Base-by-base conservation (phyloP, 345 rosid genomes). In the Citrus glauca region DNA sequence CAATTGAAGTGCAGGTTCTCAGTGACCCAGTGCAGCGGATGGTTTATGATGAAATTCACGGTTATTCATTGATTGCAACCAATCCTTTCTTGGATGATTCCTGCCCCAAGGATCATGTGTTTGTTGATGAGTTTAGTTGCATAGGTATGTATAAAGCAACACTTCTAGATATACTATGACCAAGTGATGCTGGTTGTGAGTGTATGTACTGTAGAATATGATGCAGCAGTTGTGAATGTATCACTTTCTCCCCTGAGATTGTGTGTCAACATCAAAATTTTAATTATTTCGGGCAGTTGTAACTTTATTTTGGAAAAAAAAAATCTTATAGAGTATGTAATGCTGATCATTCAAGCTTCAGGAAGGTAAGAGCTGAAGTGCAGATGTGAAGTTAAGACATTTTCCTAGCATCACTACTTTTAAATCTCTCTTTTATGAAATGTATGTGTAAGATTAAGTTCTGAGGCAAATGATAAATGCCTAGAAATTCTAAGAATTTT, bases 11-110 rank as follows among this genome's bases (percentile, higher is more conserved):
- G 85, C 87, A 95, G 98, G 90, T 96, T 86, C 97, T 96, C 7
- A 93, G 99, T 85, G 98, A 96, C 71, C 97, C 99, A 9, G 86
- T 92, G 66, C 98, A 96, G 81, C 93, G 98, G 38, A 93, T 93
- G 95, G 89, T 93, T 61, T 96, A 96, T 68, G 99, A 96, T 85
- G 99, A 96, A 82, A 96, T 96, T 73, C 98, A 96, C 76, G 99
- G 99, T 14, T 93, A 92, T 81, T 81, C 98, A 17, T 80, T 91
- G 78, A 92, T 95, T 11, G 96, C 97, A 4, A 82, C 77, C 76
- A 96, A 96, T 82, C 98, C 99, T 71, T 96, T 96, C 87, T 71
- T 92, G 37, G 94, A 96, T 79, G 95, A 92, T 55, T 88, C 97
- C 7, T 60, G 65, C 77, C 74, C 85, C 0, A 92, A 81, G 81